A percentile compares a stretch with the other conserved stretches of the same genome.
These are phyloP conservation scores for Yarrowia deformans DNA, from an alignment of 805 yeast genomes.

Conservation along the genomic window DNA sequence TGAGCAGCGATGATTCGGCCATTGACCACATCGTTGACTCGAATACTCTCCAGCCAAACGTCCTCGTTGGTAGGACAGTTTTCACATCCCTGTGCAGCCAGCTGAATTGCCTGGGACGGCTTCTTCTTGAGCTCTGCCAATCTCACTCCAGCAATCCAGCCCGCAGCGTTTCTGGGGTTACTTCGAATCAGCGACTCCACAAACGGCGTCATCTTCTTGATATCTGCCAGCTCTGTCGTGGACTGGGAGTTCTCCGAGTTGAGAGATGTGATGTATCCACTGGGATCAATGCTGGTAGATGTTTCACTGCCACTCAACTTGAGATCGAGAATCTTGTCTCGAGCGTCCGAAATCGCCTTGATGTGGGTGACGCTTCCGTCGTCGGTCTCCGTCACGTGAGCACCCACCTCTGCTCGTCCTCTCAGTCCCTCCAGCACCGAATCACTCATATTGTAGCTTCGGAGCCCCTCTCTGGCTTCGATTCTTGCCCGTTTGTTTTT, in stretches of 20 bases:
- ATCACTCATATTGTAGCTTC: constrained; percentile 88
- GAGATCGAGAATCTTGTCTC: constrained; percentile 63
- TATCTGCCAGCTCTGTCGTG: constrained; percentile 59
- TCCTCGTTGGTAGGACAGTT: constrained; percentile 70
- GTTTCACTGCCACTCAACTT: constrained; percentile 57
- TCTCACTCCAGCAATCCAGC: constrained; percentile 88
- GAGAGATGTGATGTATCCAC: constrained; percentile 56
- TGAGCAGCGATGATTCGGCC: constrained; percentile 69
- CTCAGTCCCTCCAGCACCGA: constrained; percentile 55
- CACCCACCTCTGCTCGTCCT: constrained; percentile 48
- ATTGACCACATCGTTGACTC: constrained; percentile 59
- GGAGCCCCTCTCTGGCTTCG: constrained; percentile 64
- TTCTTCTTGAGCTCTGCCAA: constrained; percentile 73
- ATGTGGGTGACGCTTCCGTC: constrained; percentile 55
- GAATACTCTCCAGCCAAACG: constrained; percentile 82
- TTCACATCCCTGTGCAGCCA: constrained; percentile 78
- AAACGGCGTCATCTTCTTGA: constrained; percentile 63
- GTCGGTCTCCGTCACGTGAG: constrained; percentile 43
- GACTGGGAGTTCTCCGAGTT: constrained; percentile 45
- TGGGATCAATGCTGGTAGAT: constrained; percentile 49
- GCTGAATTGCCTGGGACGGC: constrained; percentile 60
- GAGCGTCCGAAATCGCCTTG: constrained; percentile 65
- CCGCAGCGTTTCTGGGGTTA: constrained; percentile 74
- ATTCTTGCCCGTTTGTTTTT: constrained; percentile 75
- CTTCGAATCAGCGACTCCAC: constrained; percentile 72